Base-by-base conservation (phyloP, 257 asterid genomes). In the Lycium barbarum region DNA sequence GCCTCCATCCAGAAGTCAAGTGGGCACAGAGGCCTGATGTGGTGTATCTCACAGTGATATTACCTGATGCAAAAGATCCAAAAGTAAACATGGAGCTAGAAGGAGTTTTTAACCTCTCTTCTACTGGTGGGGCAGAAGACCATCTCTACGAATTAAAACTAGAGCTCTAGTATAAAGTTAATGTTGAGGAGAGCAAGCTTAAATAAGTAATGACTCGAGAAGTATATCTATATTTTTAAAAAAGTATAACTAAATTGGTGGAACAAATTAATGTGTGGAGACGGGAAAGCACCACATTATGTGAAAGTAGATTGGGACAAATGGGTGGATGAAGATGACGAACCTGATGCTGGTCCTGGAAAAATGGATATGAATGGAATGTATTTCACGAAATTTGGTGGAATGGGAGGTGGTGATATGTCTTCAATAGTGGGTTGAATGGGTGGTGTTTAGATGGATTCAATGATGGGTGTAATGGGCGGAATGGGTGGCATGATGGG, bases 231-330 rank as follows among this genome's bases (percentile, higher is more conserved):
- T 80, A 87, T 96, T 45, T 83, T 96, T 93, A 93, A 93, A 91
- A 96, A 96, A 89, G 93, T 86, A 1, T 98, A 96, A 89, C 86
- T 87, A 83, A 94, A 93, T 86, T 96, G 99, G 98, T 94, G 99
- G 99, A 89, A 83, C 2, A 93, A 92, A 70, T 85, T 96, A 68
- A 89, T 96, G 90, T 91, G 92, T 68, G 98, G 94, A 84, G 91
- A 86, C 70, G 97, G 82, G 12, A 96, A 95, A 93, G n/a, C 94
- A 33, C 99, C 99, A 20, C 97, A 93, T 88, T 92, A 93, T 49
- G 91, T 96, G 80, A 96, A 94, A 91, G 97, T 95, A 80, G 99
- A 96, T 85, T 96, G 99, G 99, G 99, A 96, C 86, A 96, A 92
- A 83, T 96, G 99, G 99, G 99, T 89, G 36, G 99, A 96, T 82